Base-by-base conservation (phyloP, 768 basidiomycete genomes). In the Leccinum uliginosum region DNA sequence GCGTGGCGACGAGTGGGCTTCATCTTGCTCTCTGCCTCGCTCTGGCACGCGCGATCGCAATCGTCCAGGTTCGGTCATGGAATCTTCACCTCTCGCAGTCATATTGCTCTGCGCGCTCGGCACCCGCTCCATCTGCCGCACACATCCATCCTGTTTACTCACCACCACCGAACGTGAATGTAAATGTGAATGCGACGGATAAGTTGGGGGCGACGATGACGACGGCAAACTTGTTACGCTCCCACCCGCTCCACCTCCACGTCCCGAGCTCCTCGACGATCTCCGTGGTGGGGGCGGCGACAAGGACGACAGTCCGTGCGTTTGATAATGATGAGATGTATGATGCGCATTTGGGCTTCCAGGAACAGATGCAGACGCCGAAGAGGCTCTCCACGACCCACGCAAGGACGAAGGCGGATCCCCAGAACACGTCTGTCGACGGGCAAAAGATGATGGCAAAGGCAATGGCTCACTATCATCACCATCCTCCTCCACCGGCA, bases 321-420 rank as follows among this genome's bases (percentile, higher is more conserved):
- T 24, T 45, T 45, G 44, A 15, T 45, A 23, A 45, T 7, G 44
- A 45, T 14, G 7, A 45, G 21, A 7, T 2, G 44, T 17, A 44
- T 55, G 56, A 23, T 82, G 82, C n/a, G 74, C 65, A 62, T 81
- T 43, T 3, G 83, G 58, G 81, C 77, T 24, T 24, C 32, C 64
- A 30, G 59, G 40, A 73, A 68, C 9, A 73, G 75, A 61, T 0
- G 46, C 23, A 2, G 59, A 45, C 1, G 68, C 65, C 0, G 76
- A 80, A 7, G 78, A 80, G 57, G 84, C 84, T 17, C 75, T 67
- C 71, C 74, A 17, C 79, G 81, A 50, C 14, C 21, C 34, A 40
- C 48, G 23, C 23, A 6, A 14, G 6, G 44, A 12, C 8, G 59
- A 58, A 35, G 56, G 78, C 45, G 68, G 56, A 23, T 57, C 67